Evolutionary conservation across 164 flowering plant species (phyloP).

Genomic region (Magnolia changhungtana): DNA sequence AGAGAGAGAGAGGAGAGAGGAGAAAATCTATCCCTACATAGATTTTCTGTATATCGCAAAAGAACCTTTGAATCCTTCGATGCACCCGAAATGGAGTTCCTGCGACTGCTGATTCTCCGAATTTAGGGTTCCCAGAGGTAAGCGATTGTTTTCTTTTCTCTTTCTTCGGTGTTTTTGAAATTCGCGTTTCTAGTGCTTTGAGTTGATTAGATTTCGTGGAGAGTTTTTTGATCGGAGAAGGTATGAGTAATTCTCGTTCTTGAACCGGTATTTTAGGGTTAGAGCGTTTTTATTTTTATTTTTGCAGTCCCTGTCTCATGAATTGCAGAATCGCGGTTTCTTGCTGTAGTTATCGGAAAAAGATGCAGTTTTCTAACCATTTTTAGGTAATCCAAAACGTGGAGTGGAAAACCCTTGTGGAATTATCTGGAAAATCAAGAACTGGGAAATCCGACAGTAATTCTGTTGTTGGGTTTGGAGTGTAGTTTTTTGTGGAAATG

Average conservation of each 20-base stretch:
- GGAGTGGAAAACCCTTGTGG: no score
- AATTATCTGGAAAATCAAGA: no score
- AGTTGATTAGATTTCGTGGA: not conserved
- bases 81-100: conserved; percentile 1
- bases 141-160: not conserved
- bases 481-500: no score
- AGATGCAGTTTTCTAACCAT: no score
- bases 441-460: no score
- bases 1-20: not conserved
- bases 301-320: not conserved
- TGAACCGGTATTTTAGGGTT: not conserved
- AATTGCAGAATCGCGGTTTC: not conserved
- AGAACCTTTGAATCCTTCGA: not conserved
- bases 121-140: conserved; percentile 4
- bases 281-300: not conserved
- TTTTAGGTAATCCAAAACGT: no score
- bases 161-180: not conserved
- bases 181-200: not conserved
- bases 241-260: not conserved
- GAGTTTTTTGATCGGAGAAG: not conserved
- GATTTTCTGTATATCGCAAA: not conserved
- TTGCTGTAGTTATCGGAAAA: not conserved
- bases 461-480: no score
- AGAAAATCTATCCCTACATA: not conserved
- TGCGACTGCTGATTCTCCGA: not conserved